Evolutionary conservation across 176 grass and related monocot genomes (phyloP), one percentile per base, ranked within the genome.

Genomic region (Sorghum bicolor): DNA sequence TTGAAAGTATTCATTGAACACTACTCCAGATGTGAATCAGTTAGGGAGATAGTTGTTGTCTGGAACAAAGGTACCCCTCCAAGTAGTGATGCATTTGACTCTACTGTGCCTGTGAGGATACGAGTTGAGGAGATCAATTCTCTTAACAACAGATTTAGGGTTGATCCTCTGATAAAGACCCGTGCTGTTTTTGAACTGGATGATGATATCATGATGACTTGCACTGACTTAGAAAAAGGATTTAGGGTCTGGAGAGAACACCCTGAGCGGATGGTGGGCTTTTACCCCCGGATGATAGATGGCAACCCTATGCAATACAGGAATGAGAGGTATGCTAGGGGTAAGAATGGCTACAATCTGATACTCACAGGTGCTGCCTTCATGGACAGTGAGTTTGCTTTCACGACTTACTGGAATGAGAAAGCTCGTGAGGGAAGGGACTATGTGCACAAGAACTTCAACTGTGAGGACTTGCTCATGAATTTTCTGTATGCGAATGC

Each of bases 131-230:
- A 89, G 74, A 61, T 79, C 20, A 99, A 99, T 90, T 99, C 96
- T 76, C 91, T 99, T 6, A 99, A 99, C 81, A 99, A 99, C 66
- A 79, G 96, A 32, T 99, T 99, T 64, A 94, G 86, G 75, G 78
- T 88, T 41, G 96, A 99, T 24, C 89, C 93, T 78, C 82, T 94
- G 76, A 99, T 99, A 86, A 99, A 94, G 70, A 99, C 96, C 37
- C 80, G 87, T 17, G 93, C 96, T 31, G 93, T 96, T 83, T 75
- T 99, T 80, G 96, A 99, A 72, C 83, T 99, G 66, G 96, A 99
- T 43, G 96, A 99, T 81, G 96, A 99, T 64, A 99, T 99, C 82
- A 90, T 99, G 96, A 99, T 99, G 96, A 92, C 96, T 15, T 99
- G 96, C 83, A 94, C 89, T 83, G 96, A 99, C 53, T 43, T 99